phyloP scores from a whole-genome alignment of 2,329 filamentous ascomycete species.

The Neonectria faginata region DNA sequence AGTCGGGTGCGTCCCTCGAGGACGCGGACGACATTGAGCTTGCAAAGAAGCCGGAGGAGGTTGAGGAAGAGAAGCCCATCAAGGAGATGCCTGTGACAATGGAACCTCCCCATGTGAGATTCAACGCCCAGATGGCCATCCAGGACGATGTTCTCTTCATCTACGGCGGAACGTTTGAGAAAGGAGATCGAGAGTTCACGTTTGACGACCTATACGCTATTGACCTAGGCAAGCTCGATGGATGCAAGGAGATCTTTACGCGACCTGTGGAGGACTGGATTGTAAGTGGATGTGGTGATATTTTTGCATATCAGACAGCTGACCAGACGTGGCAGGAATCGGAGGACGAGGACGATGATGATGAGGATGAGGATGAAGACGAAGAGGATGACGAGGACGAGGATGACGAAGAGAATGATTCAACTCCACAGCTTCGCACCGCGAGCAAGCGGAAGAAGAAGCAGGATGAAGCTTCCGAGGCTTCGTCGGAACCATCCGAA shows the following conservation, averaged over 20 bases:
- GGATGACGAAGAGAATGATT: constrained; percentile 63
- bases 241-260: constrained; percentile 90
- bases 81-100: constrained; percentile 75
- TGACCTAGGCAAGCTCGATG: constrained; percentile 94
- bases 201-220: constrained; percentile 96
- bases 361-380: constrained; percentile 70
- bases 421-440: constrained; percentile 58
- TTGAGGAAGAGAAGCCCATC: constrained; percentile 67
- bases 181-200: constrained; percentile 93
- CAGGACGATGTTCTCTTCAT: constrained; percentile 95
- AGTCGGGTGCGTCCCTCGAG: constrained; percentile 76
- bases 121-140: constrained; percentile 90
- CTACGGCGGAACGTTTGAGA: constrained; percentile 95
- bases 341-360: constrained; percentile 69
- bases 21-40: constrained; percentile 62
- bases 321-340: constrained; percentile 59
- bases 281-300: constrained; percentile 56
- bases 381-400: constrained; percentile 67
- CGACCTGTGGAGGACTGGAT: constrained; percentile 87
- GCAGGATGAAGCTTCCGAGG: constrained; percentile 56
- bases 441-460: constrained; percentile 70
- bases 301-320: constrained; percentile 12
- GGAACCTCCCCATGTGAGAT: constrained; percentile 89
- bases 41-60: constrained; percentile 63
- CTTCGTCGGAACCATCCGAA: constrained; percentile 45